These are phyloP conservation scores for Pythium vanterpoolii DNA, from an alignment of 352 stramenopile genomes.

Conservation along the genomic window DNA sequence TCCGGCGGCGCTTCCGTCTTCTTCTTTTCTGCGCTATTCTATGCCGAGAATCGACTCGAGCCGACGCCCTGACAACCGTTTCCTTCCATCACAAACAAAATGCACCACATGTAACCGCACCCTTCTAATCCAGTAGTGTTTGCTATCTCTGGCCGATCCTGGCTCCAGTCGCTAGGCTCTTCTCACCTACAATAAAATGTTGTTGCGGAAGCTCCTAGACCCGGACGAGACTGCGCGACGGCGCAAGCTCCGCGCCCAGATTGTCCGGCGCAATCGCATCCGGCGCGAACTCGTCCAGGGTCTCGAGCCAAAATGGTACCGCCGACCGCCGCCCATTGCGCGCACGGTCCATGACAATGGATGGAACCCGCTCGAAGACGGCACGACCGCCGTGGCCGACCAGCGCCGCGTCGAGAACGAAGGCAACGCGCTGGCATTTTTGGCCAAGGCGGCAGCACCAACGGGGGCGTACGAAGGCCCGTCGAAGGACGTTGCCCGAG, in stretches of 20 bases:
- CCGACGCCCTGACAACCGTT: constrained; percentile 15
- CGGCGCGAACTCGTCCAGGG: constrained; percentile 47
- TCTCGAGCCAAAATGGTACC: constrained; percentile 31
- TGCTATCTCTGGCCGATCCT: background rate
- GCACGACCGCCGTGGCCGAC: constrained; percentile 7
- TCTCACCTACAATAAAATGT: constrained; percentile 24
- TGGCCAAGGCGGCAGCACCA: background rate
- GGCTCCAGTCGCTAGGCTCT: background rate
- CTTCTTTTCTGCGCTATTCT: background rate
- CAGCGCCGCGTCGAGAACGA: constrained; percentile 7
- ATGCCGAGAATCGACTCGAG: background rate
- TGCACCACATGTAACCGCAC: constrained; percentile 4
- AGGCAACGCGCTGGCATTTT: constrained; percentile 14
- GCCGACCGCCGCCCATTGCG: constrained; percentile 11
- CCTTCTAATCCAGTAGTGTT: background rate
- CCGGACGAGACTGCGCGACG: constrained; percentile 47
- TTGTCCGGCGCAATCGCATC: constrained; percentile 62
- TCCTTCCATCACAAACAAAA: background rate
- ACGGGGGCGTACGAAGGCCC: background rate
- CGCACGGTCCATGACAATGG: constrained; percentile 27
- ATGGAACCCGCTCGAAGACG: constrained; percentile 22
- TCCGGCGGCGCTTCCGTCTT: constrained; percentile 3
- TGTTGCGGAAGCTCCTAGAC: constrained; percentile 50
- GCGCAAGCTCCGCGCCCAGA: constrained; percentile 41
- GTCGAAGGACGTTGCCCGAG: background rate